Base-by-base conservation (phyloP, 2,329 filamentous ascomycete genomes). In the Colletotrichum abscissum region DNA sequence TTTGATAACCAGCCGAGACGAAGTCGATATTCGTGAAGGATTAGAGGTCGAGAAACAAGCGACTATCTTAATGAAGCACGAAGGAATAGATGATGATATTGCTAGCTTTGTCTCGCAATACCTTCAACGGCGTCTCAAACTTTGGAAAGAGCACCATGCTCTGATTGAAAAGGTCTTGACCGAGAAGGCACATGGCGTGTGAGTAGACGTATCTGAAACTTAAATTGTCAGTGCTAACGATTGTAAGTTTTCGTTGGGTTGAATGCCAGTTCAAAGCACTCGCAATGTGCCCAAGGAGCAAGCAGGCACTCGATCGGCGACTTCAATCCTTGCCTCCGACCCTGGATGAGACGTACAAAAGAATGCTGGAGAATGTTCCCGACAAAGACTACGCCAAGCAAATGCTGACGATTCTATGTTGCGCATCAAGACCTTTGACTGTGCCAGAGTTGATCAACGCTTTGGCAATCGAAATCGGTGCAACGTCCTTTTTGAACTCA, bases 201-300 rank as follows among this genome's bases (percentile, higher is more conserved):
- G 42, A 46, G 42, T 46, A 3, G 16, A 16, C 2, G 3, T 0
- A 46, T 46, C 7, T 4, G 0, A 8, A 19, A n/a, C 2, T 6
- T 0, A 46, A 0, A n/a, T 3, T n/a, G 2, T 8, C 4, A n/a
- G 0, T 19, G 7, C 42, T 46, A 1, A 46, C 6, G 5, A n/a
- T 1, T 8, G 7, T 46, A 19, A 46, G 42, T 46, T 46, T 46
- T 4, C 42, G 42, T 19, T 46, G 42, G 42, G 42, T 46, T 6
- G 42, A 46, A 16, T 46, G 42, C 4, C 42, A 46, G 42, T 46
- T 46, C 42, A n/a, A 46, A 46, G 16, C 42, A 8, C 16, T 46
- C 0, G 42, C 2, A 7, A n/a, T 19, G 6, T 46, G 42, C 3
- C 42, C 42, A 46, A 46, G 42, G 2, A 46, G 19, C 19, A 46